A percentile compares a stretch with the other conserved stretches of the same genome.
phyloP scores from a whole-genome alignment of 2,329 filamentous ascomycete species.

The Verticillium tricorpus region DNA sequence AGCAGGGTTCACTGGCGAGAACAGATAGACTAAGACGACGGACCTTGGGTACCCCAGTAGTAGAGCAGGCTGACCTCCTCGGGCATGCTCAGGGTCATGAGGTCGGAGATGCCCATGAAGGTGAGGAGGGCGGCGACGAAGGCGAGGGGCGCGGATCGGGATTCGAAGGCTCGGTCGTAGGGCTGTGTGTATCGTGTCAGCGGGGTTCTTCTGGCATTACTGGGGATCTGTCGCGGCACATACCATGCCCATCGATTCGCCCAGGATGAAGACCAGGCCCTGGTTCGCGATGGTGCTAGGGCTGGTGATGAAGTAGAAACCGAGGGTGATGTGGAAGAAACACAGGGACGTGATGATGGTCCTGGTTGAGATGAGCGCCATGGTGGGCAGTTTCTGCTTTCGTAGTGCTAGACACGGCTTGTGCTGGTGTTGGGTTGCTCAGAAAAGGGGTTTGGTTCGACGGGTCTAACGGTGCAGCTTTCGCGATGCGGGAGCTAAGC shows the following conservation, averaged over 20 bases:
- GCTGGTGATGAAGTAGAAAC: constrained; percentile 75
- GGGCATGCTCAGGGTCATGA: constrained; percentile 63
- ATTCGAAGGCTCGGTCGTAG: constrained; percentile 61
- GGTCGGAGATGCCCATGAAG: constrained; percentile 56
- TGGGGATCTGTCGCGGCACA: constrained; percentile 15
- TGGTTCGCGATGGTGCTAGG: constrained; percentile 73
- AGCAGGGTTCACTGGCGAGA: constrained; percentile 45
- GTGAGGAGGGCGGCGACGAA: constrained; percentile 67
- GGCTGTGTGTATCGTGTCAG: constrained; percentile 39
- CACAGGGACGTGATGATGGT: constrained; percentile 78
- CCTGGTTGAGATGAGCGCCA: constrained; percentile 77
- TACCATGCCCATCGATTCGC: constrained; percentile 80
- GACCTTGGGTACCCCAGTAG: constrained; percentile 64
- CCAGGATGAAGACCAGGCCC: constrained; percentile 73
- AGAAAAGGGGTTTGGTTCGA: not conserved
- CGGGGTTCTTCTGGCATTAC: not conserved
- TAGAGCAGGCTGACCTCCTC: constrained; percentile 60
- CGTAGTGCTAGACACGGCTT: not conserved
- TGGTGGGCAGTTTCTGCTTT: constrained; percentile 32
- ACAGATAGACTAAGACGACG: constrained; percentile 31
- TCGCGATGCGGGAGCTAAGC: not conserved
- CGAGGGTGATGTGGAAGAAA: constrained; percentile 79
- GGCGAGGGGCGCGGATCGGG: constrained; percentile 65
- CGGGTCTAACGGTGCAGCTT: not conserved
- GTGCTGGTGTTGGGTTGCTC: not conserved